A percentile compares a stretch with the other conserved stretches of the same genome.
phyloP scores from a whole-genome alignment of 495 filamentous ascomycete genomes.

The Penicillium cosmopolitanum region DNA sequence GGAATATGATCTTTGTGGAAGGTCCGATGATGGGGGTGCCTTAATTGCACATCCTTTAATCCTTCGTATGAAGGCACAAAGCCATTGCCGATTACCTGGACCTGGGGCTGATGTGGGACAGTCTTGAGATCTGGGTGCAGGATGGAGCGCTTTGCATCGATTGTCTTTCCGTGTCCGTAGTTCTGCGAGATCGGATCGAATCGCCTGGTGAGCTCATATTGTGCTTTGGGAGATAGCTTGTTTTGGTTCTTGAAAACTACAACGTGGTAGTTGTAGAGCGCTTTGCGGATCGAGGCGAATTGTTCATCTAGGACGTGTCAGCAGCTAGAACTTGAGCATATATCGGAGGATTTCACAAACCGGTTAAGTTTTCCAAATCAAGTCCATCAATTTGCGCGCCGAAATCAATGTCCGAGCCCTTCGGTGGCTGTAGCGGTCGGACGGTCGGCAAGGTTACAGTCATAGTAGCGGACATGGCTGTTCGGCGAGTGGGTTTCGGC shows the following conservation, averaged over 20 bases:
- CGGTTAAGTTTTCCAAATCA: conserved; percentile 62
- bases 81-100: conserved; percentile 79
- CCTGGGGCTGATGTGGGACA: conserved; percentile 75
- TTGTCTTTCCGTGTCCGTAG: conserved; percentile 74
- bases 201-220: conserved; percentile 69
- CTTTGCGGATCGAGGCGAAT: conserved; percentile 59
- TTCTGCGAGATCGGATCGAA: conserved; percentile 66
- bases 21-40: conserved; percentile 73
- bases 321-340: neutral
- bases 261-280: conserved; percentile 65
- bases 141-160: conserved; percentile 68
- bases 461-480: conserved; percentile 23
- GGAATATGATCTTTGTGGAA: conserved; percentile 70
- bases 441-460: conserved; percentile 21
- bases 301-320: conserved; percentile 51
- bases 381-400: conserved; percentile 59
- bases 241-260: conserved; percentile 70
- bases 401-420: conserved; percentile 59
- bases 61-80: conserved; percentile 67
- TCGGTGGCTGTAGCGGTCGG: conserved; percentile 44
- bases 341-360: conserved; percentile 18
- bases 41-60: conserved; percentile 64
- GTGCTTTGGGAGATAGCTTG: conserved; percentile 63
- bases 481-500: neutral
- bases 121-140: conserved; percentile 79